Evolutionary conservation across 495 filamentous ascomycete genomes (phyloP).

Genomic region (Collariella sp.): DNA sequence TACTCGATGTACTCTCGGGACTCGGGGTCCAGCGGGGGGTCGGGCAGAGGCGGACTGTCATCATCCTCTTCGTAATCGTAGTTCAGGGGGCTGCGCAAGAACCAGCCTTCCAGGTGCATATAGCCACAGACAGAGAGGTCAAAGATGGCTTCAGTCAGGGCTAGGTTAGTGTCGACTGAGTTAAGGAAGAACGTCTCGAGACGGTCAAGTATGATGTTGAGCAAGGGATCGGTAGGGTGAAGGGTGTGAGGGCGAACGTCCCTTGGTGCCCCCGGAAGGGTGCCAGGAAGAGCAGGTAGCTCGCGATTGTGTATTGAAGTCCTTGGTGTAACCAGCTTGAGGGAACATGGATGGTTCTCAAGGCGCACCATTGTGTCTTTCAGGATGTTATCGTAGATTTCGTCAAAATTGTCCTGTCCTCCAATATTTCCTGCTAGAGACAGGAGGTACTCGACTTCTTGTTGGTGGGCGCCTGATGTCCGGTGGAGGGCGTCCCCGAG

Average conservation of each 20-base stretch:
- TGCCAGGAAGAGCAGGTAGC: constrained; percentile 41
- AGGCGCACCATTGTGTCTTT: constrained; percentile 68
- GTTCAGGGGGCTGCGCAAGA: constrained; percentile 62
- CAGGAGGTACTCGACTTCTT: constrained; percentile 67
- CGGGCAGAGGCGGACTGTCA: constrained; percentile 20
- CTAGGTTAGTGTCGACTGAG: constrained; percentile 79
- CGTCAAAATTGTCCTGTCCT: constrained; percentile 60
- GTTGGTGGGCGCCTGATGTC: constrained; percentile 70
- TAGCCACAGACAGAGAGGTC: constrained; percentile 76
- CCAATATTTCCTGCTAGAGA: constrained; percentile 63
- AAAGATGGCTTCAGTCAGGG: constrained; percentile 71
- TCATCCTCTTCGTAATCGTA: constrained; percentile 46
- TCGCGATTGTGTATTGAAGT: constrained; percentile 44
- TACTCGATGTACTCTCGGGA: constrained; percentile 35
- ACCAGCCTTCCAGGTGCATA: constrained; percentile 79
- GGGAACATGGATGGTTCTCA: constrained; percentile 73
- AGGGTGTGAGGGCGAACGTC: constrained; percentile 53
- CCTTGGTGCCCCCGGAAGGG: constrained; percentile 44
- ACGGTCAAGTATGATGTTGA: constrained; percentile 59
- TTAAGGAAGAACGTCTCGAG: constrained; percentile 79
- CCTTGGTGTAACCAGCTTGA: constrained; percentile 48
- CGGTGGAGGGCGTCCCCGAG: constrained; percentile 46
- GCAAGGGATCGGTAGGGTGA: constrained; percentile 64
- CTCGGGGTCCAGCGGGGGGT: constrained; percentile 27
- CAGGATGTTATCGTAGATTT: constrained; percentile 72